phyloP scores from a whole-genome alignment of 305 asterid genomes.

The Rubia peregrina region DNA sequence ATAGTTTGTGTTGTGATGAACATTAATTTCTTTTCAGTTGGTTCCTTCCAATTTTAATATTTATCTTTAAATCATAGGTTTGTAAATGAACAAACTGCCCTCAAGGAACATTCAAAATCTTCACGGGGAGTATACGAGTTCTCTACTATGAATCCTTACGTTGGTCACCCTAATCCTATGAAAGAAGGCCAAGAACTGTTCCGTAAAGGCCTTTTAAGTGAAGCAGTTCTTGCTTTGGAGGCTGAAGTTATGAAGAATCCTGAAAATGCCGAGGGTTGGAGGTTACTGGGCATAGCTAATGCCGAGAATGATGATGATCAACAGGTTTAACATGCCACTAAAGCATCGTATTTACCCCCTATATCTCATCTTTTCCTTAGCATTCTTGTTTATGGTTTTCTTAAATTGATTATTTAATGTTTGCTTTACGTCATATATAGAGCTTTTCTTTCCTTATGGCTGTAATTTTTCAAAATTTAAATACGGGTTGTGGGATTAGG shows the following conservation, averaged over 20 bases:
- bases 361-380: background rate
- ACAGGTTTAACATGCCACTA: constrained; percentile 44
- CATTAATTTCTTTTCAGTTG: background rate
- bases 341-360: background rate
- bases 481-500: background rate
- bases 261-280: constrained; percentile 98
- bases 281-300: constrained; percentile 96
- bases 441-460: background rate
- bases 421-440: background rate
- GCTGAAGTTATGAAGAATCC: constrained; percentile 99
- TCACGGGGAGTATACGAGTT: constrained; percentile 83
- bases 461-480: background rate
- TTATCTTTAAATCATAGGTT: constrained; percentile 36
- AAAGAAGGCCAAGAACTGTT: constrained; percentile 98
- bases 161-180: constrained; percentile 96
- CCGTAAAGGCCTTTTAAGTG: constrained; percentile 98
- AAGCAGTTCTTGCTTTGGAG: constrained; percentile 99
- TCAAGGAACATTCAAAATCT: constrained; percentile 54
- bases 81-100: constrained; percentile 58
- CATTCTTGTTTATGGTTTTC: background rate
- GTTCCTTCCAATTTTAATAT: background rate
- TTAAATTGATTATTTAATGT: background rate
- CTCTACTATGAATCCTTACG: constrained; percentile 95
- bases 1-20: background rate
- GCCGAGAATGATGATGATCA: constrained; percentile 99